These are phyloP conservation scores for Colletotrichum tofieldiae DNA, from an alignment of 2,329 filamentous ascomycete genomes.

Conservation along the genomic window DNA sequence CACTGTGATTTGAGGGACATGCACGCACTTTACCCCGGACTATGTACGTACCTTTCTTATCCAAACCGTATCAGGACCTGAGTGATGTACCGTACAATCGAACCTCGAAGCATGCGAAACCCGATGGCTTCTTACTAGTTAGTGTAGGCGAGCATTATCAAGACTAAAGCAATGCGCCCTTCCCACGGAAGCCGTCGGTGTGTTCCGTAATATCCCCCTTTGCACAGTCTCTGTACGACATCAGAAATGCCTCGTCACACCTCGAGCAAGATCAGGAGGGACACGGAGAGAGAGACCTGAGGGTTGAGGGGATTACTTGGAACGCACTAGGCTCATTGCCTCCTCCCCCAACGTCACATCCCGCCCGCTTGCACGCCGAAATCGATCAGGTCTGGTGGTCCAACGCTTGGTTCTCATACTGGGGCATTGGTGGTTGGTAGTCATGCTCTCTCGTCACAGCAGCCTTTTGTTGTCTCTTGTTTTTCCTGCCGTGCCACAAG, in stretches of 20 bases:
- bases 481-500: neutral
- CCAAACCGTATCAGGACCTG: too few species aligned
- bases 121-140: conserved; percentile 2
- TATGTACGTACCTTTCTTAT: neutral
- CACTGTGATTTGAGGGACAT: neutral
- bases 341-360: neutral
- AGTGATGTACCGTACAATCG: neutral
- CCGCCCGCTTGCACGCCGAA: neutral
- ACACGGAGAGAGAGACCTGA: neutral
- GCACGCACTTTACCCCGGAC: conserved; percentile 1
- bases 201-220: neutral
- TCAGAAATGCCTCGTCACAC: neutral
- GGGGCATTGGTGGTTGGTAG: neutral
- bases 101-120: neutral
- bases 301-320: neutral
- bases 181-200: neutral
- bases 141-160: neutral
- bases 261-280: neutral
- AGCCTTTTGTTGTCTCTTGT: neutral
- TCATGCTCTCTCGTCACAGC: neutral
- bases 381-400: conserved; percentile 9
- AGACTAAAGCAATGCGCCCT: neutral
- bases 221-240: neutral
- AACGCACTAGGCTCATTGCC: neutral
- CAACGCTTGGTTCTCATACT: neutral